These are phyloP conservation scores for Didymella sp. DNA, from an alignment of 2,329 filamentous ascomycete genomes.

Conservation along the genomic window DNA sequence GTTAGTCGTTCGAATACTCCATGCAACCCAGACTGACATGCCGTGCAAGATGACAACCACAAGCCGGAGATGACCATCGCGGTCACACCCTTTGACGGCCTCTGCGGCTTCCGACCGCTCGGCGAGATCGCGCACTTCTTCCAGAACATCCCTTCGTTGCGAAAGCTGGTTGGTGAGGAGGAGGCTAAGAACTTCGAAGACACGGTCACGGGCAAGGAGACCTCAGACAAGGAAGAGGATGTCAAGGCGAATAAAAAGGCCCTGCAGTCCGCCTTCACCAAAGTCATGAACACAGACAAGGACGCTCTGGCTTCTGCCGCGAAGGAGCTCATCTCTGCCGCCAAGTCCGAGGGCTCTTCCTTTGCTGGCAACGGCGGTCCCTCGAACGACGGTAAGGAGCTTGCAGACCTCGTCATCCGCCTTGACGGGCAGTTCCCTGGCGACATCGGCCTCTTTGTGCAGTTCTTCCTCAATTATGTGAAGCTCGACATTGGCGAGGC, in stretches of 20 bases:
- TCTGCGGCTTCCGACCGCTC: slow-evolving; percentile 93
- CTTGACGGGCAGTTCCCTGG: slow-evolving; percentile 82
- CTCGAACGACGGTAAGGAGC: slow-evolving; percentile 71
- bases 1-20: slow-evolving; percentile 40
- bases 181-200: slow-evolving; percentile 55
- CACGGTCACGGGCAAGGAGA: slow-evolving; percentile 60
- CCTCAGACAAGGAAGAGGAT: slow-evolving; percentile 55
- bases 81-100: slow-evolving; percentile 91
- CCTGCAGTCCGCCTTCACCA: slow-evolving; percentile 75
- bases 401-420: slow-evolving; percentile 78
- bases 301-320: slow-evolving; percentile 70
- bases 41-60: slow-evolving; percentile 85
- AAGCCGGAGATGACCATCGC: slow-evolving; percentile 99
- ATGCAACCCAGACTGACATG: slow-evolving; percentile 14
- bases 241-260: slow-evolving; percentile 73
- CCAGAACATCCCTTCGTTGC: slow-evolving; percentile 63
- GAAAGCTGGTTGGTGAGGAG: slow-evolving; percentile 57
- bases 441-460: slow-evolving; percentile 91
- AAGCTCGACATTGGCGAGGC: slow-evolving; percentile 87
- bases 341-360: slow-evolving; percentile 69
- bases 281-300: slow-evolving; percentile 78
- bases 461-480: slow-evolving; percentile 98
- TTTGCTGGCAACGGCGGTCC: slow-evolving; percentile 77
- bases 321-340: slow-evolving; percentile 73
- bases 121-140: slow-evolving; percentile 87